Conservation (phyloP, 2,329 filamentous ascomycete genomes). For the Aspergillus caelatus region DNA sequence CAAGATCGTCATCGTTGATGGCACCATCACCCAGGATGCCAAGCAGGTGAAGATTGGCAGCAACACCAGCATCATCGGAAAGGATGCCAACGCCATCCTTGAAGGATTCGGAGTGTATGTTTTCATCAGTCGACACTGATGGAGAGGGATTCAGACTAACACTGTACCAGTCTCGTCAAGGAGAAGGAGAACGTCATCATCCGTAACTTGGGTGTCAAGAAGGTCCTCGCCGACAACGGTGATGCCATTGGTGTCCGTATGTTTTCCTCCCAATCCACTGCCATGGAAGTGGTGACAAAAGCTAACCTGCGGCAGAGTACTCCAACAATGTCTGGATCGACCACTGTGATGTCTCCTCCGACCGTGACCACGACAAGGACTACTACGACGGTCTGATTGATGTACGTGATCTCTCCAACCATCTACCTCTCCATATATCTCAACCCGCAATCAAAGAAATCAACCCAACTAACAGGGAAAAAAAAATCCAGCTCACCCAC, state of each 20-base stretch:
- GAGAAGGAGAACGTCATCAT: conserved; percentile 63
- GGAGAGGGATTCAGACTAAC: background rate
- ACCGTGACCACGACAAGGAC: conserved; percentile 65
- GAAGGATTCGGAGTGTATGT: conserved; percentile 46
- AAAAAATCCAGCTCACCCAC: conserved; percentile 52
- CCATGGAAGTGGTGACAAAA: background rate
- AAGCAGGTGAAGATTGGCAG: conserved; percentile 51
- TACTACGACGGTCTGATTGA: conserved; percentile 71
- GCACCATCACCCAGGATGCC: conserved; percentile 47
- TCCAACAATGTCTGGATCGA: conserved; percentile 65
- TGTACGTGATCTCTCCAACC: conserved; percentile 20
- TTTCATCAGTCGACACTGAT: background rate
- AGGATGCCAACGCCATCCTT: conserved; percentile 57
- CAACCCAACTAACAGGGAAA: background rate
- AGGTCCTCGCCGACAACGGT: conserved; percentile 59
- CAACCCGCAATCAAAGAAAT: background rate
- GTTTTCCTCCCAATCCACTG: conserved; percentile 11
- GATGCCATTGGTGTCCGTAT: conserved; percentile 63
- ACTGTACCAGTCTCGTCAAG: conserved; percentile 55
- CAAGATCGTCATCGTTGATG: conserved; percentile 52
- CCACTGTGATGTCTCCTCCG: conserved; percentile 66
- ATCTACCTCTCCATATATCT: background rate
- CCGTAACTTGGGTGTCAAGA: conserved; percentile 63
- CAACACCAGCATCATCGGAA: conserved; percentile 57
- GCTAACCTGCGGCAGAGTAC: conserved; percentile 21